Evolutionary conservation across 352 stramenopile genomes (phyloP).

Genomic region (Phytophthora constricta): DNA sequence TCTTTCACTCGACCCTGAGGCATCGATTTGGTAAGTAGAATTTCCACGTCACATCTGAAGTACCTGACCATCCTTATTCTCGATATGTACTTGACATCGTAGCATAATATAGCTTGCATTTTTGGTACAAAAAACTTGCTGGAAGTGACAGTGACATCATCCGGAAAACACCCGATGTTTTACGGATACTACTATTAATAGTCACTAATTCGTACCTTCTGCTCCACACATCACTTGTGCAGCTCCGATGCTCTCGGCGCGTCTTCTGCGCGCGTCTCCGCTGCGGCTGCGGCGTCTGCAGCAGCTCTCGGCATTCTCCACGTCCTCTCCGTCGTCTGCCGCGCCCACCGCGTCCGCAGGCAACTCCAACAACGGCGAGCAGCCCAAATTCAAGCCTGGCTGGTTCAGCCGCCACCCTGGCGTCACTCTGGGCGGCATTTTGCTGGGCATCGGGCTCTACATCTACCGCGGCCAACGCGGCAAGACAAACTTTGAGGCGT

Average conservation of each 20-base stretch:
- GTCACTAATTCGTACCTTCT: too few relatives aligned
- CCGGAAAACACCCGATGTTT: too few relatives aligned
- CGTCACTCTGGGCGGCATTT: conserved; percentile 72
- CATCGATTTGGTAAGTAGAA: too few relatives aligned
- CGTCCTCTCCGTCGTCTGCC: conserved; percentile 7
- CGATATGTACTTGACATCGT: too few relatives aligned
- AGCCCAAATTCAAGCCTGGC: conserved; percentile 85
- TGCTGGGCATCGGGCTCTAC: conserved; percentile 72
- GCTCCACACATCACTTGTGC: conserved; percentile 26
- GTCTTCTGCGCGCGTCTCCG: conserved; percentile 15
- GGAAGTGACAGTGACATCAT: too few relatives aligned
- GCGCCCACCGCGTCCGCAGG: neutral
- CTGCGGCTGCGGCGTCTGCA: conserved; percentile 21
- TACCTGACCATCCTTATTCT: too few relatives aligned
- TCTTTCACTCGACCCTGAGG: too few relatives aligned
- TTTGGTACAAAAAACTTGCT: too few relatives aligned
- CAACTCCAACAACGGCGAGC: conserved; percentile 33
- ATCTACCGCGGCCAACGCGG: conserved; percentile 75
- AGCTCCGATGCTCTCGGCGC: conserved; percentile 11
- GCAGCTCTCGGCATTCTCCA: conserved; percentile 13
- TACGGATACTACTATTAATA: too few relatives aligned
- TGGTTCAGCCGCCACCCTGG: conserved; percentile 89
- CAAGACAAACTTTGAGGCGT: conserved; percentile 83
- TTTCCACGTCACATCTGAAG: too few relatives aligned
- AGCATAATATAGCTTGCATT: too few relatives aligned